phyloP scores from a whole-genome alignment of 208 protist genomes.

The Acanthamoeba lenticulata region DNA sequence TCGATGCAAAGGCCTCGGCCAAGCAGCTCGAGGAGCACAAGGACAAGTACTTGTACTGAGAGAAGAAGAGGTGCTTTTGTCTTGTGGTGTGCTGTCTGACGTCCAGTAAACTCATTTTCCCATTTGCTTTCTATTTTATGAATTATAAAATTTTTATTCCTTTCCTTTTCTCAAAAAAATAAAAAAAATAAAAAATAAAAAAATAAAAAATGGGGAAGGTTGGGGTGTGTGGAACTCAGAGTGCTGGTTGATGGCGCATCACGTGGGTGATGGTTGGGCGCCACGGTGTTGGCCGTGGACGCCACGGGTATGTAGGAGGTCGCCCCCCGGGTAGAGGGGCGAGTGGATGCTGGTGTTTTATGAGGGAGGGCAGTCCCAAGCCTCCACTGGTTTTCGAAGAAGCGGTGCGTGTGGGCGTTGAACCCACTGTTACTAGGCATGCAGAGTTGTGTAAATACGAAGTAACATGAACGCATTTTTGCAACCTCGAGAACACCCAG shows the following conservation, averaged over 20 bases:
- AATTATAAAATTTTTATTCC: no score
- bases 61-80: no score
- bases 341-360: neutral
- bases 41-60: slow-evolving; percentile 15
- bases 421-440: neutral
- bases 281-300: neutral
- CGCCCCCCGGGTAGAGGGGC: neutral
- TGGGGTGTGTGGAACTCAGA: neutral
- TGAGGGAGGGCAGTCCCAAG: neutral
- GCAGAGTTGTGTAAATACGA: neutral
- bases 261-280: neutral
- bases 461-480: neutral
- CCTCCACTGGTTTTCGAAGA: neutral
- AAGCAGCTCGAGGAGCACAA: slow-evolving; percentile 83
- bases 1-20: slow-evolving; percentile 95
- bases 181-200: no score
- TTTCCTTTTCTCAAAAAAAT: no score
- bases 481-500: neutral
- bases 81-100: no score
- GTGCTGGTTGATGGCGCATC: neutral
- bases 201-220: neutral
- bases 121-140: no score
- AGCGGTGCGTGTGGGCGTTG: neutral
- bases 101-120: no score
- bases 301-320: neutral